phyloP scores from a whole-genome alignment of 768 basidiomycete species.

The Tulasnella sp. region DNA sequence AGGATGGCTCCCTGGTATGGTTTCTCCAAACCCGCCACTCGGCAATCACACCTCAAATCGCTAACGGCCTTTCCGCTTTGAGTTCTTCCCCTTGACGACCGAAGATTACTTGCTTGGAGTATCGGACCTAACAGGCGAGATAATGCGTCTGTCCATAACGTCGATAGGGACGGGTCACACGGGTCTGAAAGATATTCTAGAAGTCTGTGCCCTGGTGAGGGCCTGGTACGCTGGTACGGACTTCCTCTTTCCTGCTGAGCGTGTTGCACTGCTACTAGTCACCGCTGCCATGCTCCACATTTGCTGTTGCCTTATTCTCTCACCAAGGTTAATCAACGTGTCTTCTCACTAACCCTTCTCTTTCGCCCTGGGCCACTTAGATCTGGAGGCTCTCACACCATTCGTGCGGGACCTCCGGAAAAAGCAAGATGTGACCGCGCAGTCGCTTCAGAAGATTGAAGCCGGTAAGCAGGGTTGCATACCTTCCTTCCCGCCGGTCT shows the following conservation, averaged over 20 bases:
- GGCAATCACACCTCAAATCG: neutral
- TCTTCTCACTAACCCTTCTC: neutral
- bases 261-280: slow-evolving; percentile 17
- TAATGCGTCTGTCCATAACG: slow-evolving; percentile 93
- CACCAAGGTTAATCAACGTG: slow-evolving; percentile 3
- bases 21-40: neutral
- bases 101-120: slow-evolving; percentile 90
- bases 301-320: neutral
- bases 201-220: slow-evolving; percentile 68
- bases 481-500: neutral
- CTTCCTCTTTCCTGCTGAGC: neutral
- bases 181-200: slow-evolving; percentile 47
- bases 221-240: slow-evolving; percentile 64
- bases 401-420: slow-evolving; percentile 69
- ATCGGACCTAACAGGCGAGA: slow-evolving; percentile 92
- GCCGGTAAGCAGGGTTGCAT: slow-evolving; percentile 53
- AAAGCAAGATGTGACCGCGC: slow-evolving; percentile 81
- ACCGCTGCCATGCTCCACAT: neutral
- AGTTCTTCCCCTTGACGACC: slow-evolving; percentile 74
- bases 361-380: slow-evolving; percentile 40
- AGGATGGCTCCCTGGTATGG: slow-evolving; percentile 62
- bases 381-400: slow-evolving; percentile 74
- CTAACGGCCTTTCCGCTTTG: slow-evolving; percentile 26
- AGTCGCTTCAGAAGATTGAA: slow-evolving; percentile 94
- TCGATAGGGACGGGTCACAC: slow-evolving; percentile 60